phyloP scores from a whole-genome alignment of 2,329 filamentous ascomycete genomes.

The Aspergillus thermomutatus region DNA sequence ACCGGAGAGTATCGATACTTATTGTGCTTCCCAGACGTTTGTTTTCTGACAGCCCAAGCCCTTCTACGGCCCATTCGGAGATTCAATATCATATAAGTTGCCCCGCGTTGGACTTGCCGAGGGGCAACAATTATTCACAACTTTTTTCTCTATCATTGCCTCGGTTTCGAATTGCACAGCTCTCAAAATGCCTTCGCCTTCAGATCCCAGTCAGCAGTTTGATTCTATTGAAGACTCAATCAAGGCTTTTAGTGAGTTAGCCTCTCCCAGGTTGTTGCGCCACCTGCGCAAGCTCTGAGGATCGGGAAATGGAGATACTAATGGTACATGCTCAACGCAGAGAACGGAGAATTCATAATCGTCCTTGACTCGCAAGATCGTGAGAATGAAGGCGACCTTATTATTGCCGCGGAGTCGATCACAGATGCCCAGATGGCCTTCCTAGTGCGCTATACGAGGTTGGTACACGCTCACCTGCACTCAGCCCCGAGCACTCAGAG shows the following conservation, averaged over 20 bases:
- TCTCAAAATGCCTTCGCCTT: conserved; percentile 32
- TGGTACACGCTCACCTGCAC: conserved; percentile 6
- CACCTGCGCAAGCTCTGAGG: background rate
- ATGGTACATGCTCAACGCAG: conserved; percentile 38
- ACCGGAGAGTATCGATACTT: background rate
- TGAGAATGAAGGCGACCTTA: conserved; percentile 97
- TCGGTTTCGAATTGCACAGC: background rate
- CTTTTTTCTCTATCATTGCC: background rate
- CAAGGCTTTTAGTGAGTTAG: conserved; percentile 38
- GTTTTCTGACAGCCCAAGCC: background rate
- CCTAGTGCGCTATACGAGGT: conserved; percentile 81
- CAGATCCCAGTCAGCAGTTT: conserved; percentile 34
- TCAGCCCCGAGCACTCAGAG: background rate
- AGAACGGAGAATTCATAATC: conserved; percentile 85
- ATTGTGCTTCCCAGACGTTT: background rate
- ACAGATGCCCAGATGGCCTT: conserved; percentile 93
- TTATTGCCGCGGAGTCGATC: conserved; percentile 82
- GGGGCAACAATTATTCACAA: conserved; percentile 17
- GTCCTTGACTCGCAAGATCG: conserved; percentile 89
- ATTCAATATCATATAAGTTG: background rate
- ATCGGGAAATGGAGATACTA: conserved; percentile 4
- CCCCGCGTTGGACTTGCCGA: conserved; percentile 19
- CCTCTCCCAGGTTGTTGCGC: background rate
- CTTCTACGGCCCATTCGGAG: background rate
- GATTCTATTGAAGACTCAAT: conserved; percentile 43